A percentile compares a stretch with the other conserved stretches of the same genome.
phyloP scores from a whole-genome alignment of 2,329 filamentous ascomycete species.

The Cryphonectria carpinicola region DNA sequence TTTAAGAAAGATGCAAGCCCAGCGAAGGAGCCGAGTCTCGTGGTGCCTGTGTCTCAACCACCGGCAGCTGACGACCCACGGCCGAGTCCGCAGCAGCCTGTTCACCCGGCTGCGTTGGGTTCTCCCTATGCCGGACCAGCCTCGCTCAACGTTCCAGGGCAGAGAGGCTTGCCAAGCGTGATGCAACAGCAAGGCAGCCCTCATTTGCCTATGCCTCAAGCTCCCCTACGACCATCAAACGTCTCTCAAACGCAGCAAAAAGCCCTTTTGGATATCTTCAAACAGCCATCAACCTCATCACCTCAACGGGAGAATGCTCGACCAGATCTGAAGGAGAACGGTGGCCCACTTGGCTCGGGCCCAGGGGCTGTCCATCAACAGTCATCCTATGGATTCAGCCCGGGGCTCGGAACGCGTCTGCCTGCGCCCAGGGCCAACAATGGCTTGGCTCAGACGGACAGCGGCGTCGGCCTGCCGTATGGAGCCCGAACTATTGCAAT shows the following conservation, averaged over 20 bases:
- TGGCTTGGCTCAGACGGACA: conserved; percentile 39
- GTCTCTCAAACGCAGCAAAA: conserved; percentile 49
- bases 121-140: conserved; percentile 28
- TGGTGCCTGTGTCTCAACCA: conserved; percentile 23
- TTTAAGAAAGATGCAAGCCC: conserved; percentile 43
- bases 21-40: conserved; percentile 28
- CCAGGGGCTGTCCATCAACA: conserved; percentile 23
- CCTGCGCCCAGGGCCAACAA: conserved; percentile 37
- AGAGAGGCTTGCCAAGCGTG: background rate
- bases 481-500: conserved; percentile 16
- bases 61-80: conserved; percentile 24
- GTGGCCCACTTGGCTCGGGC: conserved; percentile 13
- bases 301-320: conserved; percentile 23
- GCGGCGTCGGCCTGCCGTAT: conserved; percentile 28
- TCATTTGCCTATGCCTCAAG: conserved; percentile 16
- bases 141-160: background rate
- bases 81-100: conserved; percentile 27
- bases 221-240: conserved; percentile 23
- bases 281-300: conserved; percentile 41
- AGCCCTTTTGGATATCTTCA: conserved; percentile 59
- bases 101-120: conserved; percentile 25
- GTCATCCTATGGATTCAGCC: background rate
- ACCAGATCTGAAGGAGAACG: conserved; percentile 22
- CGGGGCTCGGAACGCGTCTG: conserved; percentile 33
- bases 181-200: conserved; percentile 16